Evolutionary conservation across 352 stramenopile species (phyloP).

Genomic region (Globisporangium nagaii): DNA sequence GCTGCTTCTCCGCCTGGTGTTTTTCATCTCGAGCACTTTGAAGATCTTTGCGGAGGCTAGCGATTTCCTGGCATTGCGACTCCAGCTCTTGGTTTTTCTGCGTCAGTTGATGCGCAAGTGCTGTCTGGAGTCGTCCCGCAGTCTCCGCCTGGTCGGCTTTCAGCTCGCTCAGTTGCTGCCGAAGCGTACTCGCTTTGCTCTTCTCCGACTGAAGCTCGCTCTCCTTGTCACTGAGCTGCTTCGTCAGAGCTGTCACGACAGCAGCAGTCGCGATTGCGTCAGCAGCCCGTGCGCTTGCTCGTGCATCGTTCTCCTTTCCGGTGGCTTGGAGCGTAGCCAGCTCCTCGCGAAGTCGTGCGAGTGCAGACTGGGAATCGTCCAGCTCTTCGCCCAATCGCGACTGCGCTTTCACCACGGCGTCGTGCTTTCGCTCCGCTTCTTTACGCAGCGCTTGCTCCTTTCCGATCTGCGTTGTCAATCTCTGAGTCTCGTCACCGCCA

Average conservation of each 20-base stretch:
- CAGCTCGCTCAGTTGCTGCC: neutral
- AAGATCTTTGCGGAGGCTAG: conserved; percentile 22
- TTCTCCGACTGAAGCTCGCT: conserved; percentile 1
- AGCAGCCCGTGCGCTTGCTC: conserved; percentile 10
- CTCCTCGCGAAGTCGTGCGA: conserved; percentile 28
- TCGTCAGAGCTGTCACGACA: conserved; percentile 12
- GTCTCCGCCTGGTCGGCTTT: neutral
- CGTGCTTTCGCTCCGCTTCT: conserved; percentile 11
- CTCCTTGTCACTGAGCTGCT: conserved; percentile 8
- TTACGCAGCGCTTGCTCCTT: conserved; percentile 5
- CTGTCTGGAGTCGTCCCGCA: conserved; percentile 6
- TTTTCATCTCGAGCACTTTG: neutral
- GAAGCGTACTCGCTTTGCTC: neutral
- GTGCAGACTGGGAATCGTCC: conserved; percentile 19
- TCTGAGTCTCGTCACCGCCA: conserved; percentile 16
- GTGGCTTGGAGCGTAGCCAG: conserved; percentile 16
- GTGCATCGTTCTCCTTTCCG: conserved; percentile 14
- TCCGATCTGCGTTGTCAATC: neutral
- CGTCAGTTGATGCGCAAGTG: conserved; percentile 8
- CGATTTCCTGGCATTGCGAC: conserved; percentile 7
- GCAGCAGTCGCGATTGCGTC: conserved; percentile 14
- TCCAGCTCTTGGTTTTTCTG: conserved; percentile 24
- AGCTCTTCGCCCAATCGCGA: conserved; percentile 17
- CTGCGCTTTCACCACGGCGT: neutral
- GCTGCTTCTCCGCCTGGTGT: conserved; percentile 23